Base-by-base conservation (phyloP, 2,329 filamentous ascomycete genomes). In the Aureobasidium sp. region DNA sequence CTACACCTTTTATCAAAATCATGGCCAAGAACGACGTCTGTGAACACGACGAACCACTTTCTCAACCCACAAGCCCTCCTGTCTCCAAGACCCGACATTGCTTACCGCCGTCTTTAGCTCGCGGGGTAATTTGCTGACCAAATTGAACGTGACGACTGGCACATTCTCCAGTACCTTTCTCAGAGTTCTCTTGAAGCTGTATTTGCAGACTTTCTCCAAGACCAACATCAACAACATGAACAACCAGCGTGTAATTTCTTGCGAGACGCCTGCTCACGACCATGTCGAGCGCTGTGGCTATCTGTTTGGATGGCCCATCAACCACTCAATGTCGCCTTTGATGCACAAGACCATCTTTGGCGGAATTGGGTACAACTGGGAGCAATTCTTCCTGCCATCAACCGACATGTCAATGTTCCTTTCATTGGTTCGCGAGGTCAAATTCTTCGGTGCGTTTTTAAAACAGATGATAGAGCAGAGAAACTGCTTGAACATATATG, bases 401-500 rank as follows among this genome's bases (percentile, higher is more conserved):
- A 73, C 71, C 34, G 75, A 79, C 63, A 78, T 79, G 68, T 66
- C 67, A 3, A 70, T 76, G 15, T 79, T 79, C 64, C 70, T 79
- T 5, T 58, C 70, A 11, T 75, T 87, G 8, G 78, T 83, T 37
- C 77, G 79, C 63, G 75, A 86, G 65, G 81, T 82, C 17, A 77
- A 81, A 66, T 88, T 86, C 72, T 87, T 86, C 69, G 86, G 85
- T 82, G 74, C 45, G 76, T 66, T 9, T 37, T 37, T 44, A 14
- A 52, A 47, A 25, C 11, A 11, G 25, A n/a, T 31, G 9, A 22
- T 17, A 12, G 5, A 42, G 36, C 36, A 53, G 11, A 29, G 7
- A 7, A 31, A 34, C 11, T 44, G 37, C 17, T 44, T 44, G 5
- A 20, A 25, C 7, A 11, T 5, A 9, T 7, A 25, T 5, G 22